phyloP scores from a whole-genome alignment of 2,329 filamentous ascomycete genomes.

The Pseudocercospora vitis region DNA sequence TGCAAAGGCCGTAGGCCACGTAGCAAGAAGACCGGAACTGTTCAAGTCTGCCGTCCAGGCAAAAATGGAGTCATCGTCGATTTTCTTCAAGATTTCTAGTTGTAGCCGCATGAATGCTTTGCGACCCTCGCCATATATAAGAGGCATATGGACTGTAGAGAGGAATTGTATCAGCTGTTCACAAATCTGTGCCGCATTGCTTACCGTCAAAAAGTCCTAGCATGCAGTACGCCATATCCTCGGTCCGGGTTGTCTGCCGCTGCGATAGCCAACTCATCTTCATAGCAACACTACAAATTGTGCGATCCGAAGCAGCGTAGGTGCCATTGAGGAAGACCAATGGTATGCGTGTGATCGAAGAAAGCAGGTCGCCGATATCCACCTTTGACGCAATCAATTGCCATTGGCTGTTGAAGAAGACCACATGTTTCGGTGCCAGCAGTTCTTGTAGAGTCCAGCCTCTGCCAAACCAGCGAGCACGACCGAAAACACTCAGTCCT shows the following conservation, averaged over 20 bases:
- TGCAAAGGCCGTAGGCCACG: conserved; percentile 44
- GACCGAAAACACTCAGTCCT: neutral
- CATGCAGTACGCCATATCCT: conserved; percentile 24
- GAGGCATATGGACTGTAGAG: conserved; percentile 25
- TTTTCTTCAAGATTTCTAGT: conserved; percentile 26
- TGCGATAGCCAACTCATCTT: conserved; percentile 27
- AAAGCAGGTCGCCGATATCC: neutral
- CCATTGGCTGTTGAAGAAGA: conserved; percentile 3
- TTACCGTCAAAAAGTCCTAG: conserved; percentile 25
- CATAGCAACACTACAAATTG: conserved; percentile 16
- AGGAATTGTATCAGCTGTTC: neutral
- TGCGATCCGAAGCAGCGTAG: neutral
- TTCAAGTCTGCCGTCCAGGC: conserved; percentile 18
- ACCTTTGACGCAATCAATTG: neutral
- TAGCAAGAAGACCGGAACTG: conserved; percentile 23
- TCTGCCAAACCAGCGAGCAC: conserved; percentile 3
- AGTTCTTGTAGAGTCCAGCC: conserved; percentile 15
- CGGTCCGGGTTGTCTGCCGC: conserved; percentile 21
- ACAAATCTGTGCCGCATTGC: neutral
- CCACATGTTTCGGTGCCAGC: neutral
- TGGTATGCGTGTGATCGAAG: conserved; percentile 8
- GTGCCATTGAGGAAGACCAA: conserved; percentile 1
- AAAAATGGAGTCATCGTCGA: conserved; percentile 30
- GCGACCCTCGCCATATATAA: conserved; percentile 28
- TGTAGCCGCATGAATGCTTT: conserved; percentile 30